Evolutionary conservation across 2,329 filamentous ascomycete species (phyloP).

Genomic region (Grosmannia serpens): DNA sequence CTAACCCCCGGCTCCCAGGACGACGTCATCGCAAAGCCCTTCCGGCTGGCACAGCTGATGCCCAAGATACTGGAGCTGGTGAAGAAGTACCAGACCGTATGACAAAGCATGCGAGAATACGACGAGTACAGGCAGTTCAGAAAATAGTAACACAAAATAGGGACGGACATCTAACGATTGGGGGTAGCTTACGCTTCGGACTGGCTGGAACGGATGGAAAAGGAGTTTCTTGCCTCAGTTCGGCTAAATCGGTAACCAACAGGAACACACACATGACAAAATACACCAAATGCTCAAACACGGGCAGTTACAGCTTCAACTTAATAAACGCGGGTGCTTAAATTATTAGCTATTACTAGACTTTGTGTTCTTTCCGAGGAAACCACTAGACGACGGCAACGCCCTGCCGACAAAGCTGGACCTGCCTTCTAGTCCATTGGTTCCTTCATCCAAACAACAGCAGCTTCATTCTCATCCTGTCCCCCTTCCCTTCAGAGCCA

Average conservation of each 20-base stretch:
- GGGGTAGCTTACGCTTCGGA: background rate
- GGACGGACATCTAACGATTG: background rate
- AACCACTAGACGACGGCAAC: background rate
- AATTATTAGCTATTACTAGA: slow-evolving; percentile 4
- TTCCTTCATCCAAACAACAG: background rate
- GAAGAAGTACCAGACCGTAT: slow-evolving; percentile 23
- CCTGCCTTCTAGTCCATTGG: background rate
- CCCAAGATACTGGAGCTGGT: slow-evolving; percentile 53
- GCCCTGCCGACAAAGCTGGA: background rate
- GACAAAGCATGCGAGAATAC: background rate
- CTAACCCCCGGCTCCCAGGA: slow-evolving; percentile 34
- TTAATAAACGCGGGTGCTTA: background rate
- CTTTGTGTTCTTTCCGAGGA: background rate
- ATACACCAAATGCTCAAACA: background rate
- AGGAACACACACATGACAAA: background rate
- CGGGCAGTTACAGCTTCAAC: background rate
- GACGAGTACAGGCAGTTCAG: background rate
- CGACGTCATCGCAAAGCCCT: slow-evolving; percentile 70
- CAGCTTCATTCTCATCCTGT: background rate
- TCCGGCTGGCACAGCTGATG: slow-evolving; percentile 59
- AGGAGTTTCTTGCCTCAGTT: background rate
- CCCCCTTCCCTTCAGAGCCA: background rate
- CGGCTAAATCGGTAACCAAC: background rate
- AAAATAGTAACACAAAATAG: background rate
- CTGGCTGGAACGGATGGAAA: background rate